Evolutionary conservation across 2,329 filamentous ascomycete genomes (phyloP), one percentile per base, ranked within the genome.

Genomic region (Colletotrichum sansevieriae): DNA sequence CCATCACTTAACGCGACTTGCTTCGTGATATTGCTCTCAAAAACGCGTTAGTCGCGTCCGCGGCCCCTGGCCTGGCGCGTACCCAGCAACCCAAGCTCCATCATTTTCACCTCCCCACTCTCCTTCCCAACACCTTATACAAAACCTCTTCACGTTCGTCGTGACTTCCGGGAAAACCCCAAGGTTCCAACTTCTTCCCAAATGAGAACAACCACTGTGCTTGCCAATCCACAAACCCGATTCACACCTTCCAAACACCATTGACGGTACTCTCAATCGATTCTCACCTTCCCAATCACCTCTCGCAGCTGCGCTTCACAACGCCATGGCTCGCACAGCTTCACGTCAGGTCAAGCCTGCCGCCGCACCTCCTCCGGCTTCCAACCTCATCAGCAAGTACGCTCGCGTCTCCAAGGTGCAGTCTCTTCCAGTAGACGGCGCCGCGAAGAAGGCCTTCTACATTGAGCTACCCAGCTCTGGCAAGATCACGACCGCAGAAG

Each of bases 251-350:
- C 41, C 63, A 57, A 8, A 54, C 49, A 41, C 29, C 4, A 15
- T 33, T 25, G 11, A 64, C 41, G 33, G 20, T 33, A 7, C n/a
- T 29, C 18, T 29, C 29, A 7, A 44, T 25, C 39, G 22, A 33
- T 11, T 54, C 8, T 46, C 29, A 25, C 37, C 60, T 63, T 39
- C 49, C 18, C 3, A 10, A 33, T 11, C 15, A 25, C 18, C 18
- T 33, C 46, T 41, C 18, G 62, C 63, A 46, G 37, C 39, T 52
- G 39, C 54, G 33, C 52, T 41, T 58, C 63, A 47, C 51, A 22
- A 65, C 70, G 63, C 70, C 37, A 71, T 71, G 70, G 68, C 70
- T 57, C 65, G 68, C 47, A 58, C 65, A 46, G 68, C 61, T 65
- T 41, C 68, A 33, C 68, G 70, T 18, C 68, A 67, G 47, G 65